Percentiles rank a stretch among this genome's conserved stretches.
Evolutionary conservation across 2,329 filamentous ascomycete species (phyloP).

Genomic region (Diaporthe caulivora): DNA sequence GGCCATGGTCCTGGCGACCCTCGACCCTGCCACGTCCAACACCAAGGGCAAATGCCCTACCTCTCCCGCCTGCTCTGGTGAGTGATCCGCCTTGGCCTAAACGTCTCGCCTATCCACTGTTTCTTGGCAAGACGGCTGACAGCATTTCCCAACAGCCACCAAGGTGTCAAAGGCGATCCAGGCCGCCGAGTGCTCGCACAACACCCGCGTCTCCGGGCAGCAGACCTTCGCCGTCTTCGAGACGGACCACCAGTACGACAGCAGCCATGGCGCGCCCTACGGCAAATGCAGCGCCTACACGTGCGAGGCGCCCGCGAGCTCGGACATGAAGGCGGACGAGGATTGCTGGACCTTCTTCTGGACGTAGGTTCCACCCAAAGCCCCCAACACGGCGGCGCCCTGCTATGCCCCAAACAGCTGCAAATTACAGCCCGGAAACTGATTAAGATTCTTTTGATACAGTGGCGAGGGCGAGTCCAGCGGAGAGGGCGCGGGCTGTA

Average conservation of each 20-base stretch:
- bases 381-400: fast-evolving
- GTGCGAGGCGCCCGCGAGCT: conserved; percentile 49
- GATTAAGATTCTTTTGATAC: not conserved
- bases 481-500: conserved; percentile 53
- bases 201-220: conserved; percentile 49
- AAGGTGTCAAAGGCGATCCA: conserved; percentile 52
- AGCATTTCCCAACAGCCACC: conserved; percentile 37
- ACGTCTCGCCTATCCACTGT: fast-evolving
- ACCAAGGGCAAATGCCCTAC: conserved; percentile 50
- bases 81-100: not conserved
- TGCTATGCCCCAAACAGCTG: fast-evolving
- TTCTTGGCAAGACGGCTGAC: not conserved
- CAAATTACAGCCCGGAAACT: not conserved
- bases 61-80: conserved; percentile 45
- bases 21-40: conserved; percentile 51
- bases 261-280: conserved; percentile 57
- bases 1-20: conserved; percentile 43
- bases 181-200: conserved; percentile 54
- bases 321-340: conserved; percentile 46
- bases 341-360: conserved; percentile 59
- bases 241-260: conserved; percentile 59
- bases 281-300: conserved; percentile 60
- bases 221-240: conserved; percentile 54
- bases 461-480: conserved; percentile 45
- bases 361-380: conserved; percentile 43